These are phyloP conservation scores for Xylaria multiplex DNA, from an alignment of 2,329 filamentous ascomycete genomes.

Conservation along the genomic window DNA sequence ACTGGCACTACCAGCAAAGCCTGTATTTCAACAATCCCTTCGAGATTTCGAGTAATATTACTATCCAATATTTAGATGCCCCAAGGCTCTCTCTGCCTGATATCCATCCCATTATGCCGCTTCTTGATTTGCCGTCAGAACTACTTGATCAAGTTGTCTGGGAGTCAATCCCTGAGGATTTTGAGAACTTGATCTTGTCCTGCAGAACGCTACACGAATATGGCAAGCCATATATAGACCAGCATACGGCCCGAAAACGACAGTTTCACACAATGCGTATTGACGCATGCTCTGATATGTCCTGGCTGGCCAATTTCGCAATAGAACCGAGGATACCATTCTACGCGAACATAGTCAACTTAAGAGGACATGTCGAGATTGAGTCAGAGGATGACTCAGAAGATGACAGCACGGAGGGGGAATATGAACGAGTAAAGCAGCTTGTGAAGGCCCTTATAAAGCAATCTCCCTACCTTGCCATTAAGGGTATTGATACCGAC, in stretches of 20 bases:
- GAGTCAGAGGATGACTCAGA: not conserved
- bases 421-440: not conserved
- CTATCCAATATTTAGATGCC: too few species aligned
- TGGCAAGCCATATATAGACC: constrained; percentile 29
- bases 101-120: constrained; percentile 16
- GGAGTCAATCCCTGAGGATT: constrained; percentile 36
- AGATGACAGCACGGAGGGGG: too few species aligned
- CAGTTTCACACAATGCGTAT: not conserved
- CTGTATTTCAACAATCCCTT: too few species aligned
- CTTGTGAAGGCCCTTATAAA: constrained; percentile 18
- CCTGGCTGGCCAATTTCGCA: constrained; percentile 4
- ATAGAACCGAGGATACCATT: not conserved
- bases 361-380: not conserved
- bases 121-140: constrained; percentile 32
- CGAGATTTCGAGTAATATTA: too few species aligned
- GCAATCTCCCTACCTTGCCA: constrained; percentile 27
- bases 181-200: constrained; percentile 35
- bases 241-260: not conserved
- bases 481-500: constrained; percentile 14
- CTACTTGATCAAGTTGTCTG: constrained; percentile 30
- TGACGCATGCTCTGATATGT: not conserved
- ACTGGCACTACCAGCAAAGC: too few species aligned
- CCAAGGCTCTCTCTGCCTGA: too few species aligned
- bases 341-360: constrained; percentile 3
- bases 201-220: constrained; percentile 34